Evolutionary conservation across 129 eudicot species (phyloP).

Genomic region (sunflower (Helianthus annuus)): DNA sequence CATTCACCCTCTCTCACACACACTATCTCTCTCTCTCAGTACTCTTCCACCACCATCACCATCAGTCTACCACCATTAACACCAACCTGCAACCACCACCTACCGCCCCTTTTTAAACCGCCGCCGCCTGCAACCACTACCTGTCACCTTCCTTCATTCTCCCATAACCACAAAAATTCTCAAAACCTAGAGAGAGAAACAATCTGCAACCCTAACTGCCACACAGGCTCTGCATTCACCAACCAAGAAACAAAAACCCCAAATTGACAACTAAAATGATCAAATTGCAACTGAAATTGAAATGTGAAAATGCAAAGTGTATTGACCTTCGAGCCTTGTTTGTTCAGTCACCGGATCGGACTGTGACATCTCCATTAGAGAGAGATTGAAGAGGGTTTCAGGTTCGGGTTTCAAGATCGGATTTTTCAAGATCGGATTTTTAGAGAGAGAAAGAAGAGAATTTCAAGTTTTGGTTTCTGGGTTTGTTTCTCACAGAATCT

Average conservation of each 20-base stretch:
- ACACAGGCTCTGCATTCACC: conserved; percentile 85
- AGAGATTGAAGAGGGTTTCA: too few species aligned
- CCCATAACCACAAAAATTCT: too few species aligned
- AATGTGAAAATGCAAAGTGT: conserved; percentile 33
- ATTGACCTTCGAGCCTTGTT: conserved; percentile 79
- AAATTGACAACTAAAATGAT: conserved; percentile 16
- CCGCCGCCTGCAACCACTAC: too few species aligned
- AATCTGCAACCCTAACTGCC: conserved; percentile 54
- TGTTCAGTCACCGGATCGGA: conserved; percentile 62
- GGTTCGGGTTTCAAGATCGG: not conserved
- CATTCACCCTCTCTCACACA: too few species aligned
- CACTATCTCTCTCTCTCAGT: too few species aligned
- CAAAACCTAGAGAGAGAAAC: too few species aligned
- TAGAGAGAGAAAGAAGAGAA: conserved; percentile 35
- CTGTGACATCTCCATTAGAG: conserved; percentile 54
- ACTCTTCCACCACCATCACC: too few species aligned
- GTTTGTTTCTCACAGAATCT: not conserved
- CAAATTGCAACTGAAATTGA: conserved; percentile 31
- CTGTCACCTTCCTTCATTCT: too few species aligned
- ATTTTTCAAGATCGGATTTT: conserved; percentile 20
- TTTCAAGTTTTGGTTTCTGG: not conserved
- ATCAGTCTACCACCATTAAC: too few species aligned
- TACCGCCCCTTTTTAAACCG: too few species aligned
- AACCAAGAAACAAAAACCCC: conserved; percentile 3
- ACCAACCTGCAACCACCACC: too few species aligned